A percentile compares a stretch with the other conserved stretches of the same genome.
Evolutionary conservation across 2,329 filamentous ascomycete genomes (phyloP).

Genomic region (Pseudopyrenochaeta lycopersici): DNA sequence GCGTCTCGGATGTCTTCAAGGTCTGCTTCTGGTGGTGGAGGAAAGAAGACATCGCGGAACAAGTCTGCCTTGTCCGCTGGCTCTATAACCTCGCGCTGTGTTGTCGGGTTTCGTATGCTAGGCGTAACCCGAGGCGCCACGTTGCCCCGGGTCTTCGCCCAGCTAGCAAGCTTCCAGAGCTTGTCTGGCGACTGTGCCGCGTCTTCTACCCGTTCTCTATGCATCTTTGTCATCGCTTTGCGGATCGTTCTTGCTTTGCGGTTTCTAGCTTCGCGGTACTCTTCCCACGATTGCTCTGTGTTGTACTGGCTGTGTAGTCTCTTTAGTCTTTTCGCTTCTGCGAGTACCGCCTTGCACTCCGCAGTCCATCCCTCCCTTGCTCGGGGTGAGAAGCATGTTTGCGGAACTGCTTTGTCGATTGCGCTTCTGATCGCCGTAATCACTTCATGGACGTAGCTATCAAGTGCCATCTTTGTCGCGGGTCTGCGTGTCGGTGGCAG

Average conservation of each 20-base stretch:
- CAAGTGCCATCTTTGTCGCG: slow-evolving; percentile 12
- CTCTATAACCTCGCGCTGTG: slow-evolving; percentile 8
- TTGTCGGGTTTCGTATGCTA: slow-evolving; percentile 18
- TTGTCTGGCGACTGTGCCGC: slow-evolving; percentile 23
- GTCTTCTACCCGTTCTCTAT: slow-evolving; percentile 32
- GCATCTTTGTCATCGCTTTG: slow-evolving; percentile 19
- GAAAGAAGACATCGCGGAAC: slow-evolving; percentile 27
- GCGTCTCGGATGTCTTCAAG: slow-evolving; percentile 20
- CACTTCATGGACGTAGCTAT: slow-evolving; percentile 15
- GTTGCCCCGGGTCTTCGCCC: slow-evolving; percentile 30
- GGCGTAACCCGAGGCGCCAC: slow-evolving; percentile 6
- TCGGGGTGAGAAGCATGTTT: slow-evolving; percentile 1
- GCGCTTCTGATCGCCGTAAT: slow-evolving; percentile 11
- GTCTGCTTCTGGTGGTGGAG: slow-evolving; percentile 19
- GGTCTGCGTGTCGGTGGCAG: slow-evolving; percentile 17
- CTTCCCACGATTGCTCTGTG: slow-evolving; percentile 19
- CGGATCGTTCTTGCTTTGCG: slow-evolving; percentile 30
- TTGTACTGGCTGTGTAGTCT: slow-evolving; percentile 7
- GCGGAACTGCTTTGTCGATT: slow-evolving; percentile 12
- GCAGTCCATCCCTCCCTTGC: slow-evolving; percentile 13
- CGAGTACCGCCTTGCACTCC: slow-evolving; percentile 14
- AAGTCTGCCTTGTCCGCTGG: slow-evolving; percentile 17
- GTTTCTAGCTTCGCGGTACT: slow-evolving; percentile 27
- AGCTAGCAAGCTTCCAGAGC: slow-evolving; percentile 34
- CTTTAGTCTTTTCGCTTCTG: slow-evolving; percentile 20